These are phyloP conservation scores for Nymphaea colorata DNA, from an alignment of 164 flowering plant genomes.

Conservation along the genomic window DNA sequence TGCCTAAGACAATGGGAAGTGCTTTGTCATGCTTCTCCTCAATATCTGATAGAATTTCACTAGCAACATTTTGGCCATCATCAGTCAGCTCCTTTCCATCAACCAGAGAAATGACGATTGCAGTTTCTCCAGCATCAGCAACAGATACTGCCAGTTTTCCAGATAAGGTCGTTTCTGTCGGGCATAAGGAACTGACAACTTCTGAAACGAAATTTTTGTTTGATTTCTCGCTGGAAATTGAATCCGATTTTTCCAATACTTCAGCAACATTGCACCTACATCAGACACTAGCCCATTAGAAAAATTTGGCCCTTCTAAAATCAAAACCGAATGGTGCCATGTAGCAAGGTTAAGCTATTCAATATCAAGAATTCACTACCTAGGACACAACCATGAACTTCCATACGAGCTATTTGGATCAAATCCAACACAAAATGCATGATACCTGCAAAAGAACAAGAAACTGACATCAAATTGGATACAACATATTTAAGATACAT, in stretches of 20 bases:
- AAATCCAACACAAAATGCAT: conserved; percentile 95
- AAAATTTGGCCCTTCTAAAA: background rate
- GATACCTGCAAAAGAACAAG: conserved; percentile 46
- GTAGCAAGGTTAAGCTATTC: background rate
- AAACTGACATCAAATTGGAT: no score
- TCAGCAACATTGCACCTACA: conserved; percentile 44
- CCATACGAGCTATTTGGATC: conserved; percentile 66
- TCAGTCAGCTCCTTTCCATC: conserved; percentile 22
- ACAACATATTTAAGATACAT: no score
- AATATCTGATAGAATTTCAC: conserved; percentile 5
- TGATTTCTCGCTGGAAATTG: conserved; percentile 10
- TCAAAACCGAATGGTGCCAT: no score
- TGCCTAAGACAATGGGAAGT: conserved; percentile 6
- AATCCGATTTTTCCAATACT: conserved; percentile 20
- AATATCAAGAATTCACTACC: conserved; percentile 27
- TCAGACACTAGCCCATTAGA: conserved; percentile 1
- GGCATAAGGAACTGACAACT: conserved; percentile 10
- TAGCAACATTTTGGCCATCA: conserved; percentile 12
- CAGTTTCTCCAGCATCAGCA: conserved; percentile 95
- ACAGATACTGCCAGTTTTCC: conserved; percentile 63
- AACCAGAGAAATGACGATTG: conserved; percentile 75
- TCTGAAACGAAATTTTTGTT: conserved; percentile 16
- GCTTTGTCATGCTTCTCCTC: conserved; percentile 10
- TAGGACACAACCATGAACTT: conserved; percentile 89
- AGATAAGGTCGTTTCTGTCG: conserved; percentile 27